Percentiles rank a stretch among this genome's conserved stretches.
These are phyloP conservation scores for Backusella tarrabulga DNA, from an alignment of 192 early-diverging fungal genomes.

Conservation along the genomic window DNA sequence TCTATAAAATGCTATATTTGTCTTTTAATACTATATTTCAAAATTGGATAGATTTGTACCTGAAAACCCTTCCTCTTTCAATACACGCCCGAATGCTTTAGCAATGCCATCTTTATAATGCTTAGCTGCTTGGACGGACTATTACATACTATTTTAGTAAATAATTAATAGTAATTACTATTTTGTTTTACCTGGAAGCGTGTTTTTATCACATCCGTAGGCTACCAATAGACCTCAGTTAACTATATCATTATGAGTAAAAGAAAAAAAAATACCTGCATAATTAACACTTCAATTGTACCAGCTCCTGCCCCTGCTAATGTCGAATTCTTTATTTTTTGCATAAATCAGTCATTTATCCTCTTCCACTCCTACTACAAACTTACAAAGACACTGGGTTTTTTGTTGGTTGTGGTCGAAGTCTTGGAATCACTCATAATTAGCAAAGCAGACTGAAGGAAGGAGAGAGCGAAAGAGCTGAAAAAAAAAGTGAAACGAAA, in stretches of 20 bases:
- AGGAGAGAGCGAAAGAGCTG: background rate
- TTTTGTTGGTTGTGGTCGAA: background rate
- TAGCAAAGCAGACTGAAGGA: background rate
- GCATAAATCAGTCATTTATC: background rate
- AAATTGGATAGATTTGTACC: conserved; percentile 6
- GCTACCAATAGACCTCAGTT: conserved; percentile 15
- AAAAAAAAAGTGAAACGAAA: background rate
- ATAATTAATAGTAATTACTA: background rate
- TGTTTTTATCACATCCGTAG: conserved; percentile 45
- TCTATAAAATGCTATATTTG: conserved; percentile 33
- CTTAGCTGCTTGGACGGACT: conserved; percentile 34
- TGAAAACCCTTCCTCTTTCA: conserved; percentile 35
- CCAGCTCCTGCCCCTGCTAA: conserved; percentile 43
- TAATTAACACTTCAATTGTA: conserved; percentile 37
- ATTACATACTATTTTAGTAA: background rate
- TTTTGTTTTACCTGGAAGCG: conserved; percentile 32
- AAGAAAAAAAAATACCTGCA: conserved; percentile 32
- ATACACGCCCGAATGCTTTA: conserved; percentile 31
- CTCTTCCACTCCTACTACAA: background rate
- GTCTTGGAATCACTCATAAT: background rate
- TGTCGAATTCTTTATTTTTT: conserved; percentile 31
- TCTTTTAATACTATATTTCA: background rate
- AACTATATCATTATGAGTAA: background rate
- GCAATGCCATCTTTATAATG: conserved; percentile 35
- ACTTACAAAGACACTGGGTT: background rate